Conservation (phyloP, 345 rosid species). For the Combretum micranthum region DNA sequence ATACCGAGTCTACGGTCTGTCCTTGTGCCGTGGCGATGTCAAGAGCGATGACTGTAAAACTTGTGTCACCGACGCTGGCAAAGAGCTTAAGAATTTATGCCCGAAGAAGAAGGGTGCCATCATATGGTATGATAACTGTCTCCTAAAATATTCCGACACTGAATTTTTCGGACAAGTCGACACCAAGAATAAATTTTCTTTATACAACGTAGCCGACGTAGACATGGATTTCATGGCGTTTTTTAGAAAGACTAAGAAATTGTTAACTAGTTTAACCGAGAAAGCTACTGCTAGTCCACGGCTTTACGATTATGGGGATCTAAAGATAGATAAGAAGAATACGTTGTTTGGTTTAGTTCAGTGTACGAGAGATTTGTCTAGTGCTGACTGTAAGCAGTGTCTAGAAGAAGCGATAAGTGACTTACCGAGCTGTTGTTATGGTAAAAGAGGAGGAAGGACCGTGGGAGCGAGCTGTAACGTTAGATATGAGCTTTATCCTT, state of each 20-base stretch:
- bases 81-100: conserved; percentile 33
- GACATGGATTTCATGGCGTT: too few species aligned
- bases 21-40: conserved; percentile 61
- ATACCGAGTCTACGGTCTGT: too few species aligned
- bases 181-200: conserved; percentile 21
- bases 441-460: conserved; percentile 58
- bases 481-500: conserved; percentile 61
- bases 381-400: too few species aligned
- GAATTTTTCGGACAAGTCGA: conserved; percentile 52
- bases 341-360: too few species aligned
- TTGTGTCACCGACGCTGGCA: conserved; percentile 33
- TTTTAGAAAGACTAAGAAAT: too few species aligned
- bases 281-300: too few species aligned
- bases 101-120: conserved; percentile 31
- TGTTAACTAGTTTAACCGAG: too few species aligned
- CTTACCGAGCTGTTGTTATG: conserved; percentile 52
- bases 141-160: conserved; percentile 45
- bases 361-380: too few species aligned
- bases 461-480: conserved; percentile 52
- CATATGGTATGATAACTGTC: conserved; percentile 54
- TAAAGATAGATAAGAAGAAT: too few species aligned
- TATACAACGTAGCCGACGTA: conserved; percentile 25
- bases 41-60: conserved; percentile 38
- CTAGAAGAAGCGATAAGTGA: conserved; percentile 39
- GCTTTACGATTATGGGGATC: too few species aligned